Conservation (phyloP, 2,329 filamentous ascomycete species). For the Aulographum hederae region DNA sequence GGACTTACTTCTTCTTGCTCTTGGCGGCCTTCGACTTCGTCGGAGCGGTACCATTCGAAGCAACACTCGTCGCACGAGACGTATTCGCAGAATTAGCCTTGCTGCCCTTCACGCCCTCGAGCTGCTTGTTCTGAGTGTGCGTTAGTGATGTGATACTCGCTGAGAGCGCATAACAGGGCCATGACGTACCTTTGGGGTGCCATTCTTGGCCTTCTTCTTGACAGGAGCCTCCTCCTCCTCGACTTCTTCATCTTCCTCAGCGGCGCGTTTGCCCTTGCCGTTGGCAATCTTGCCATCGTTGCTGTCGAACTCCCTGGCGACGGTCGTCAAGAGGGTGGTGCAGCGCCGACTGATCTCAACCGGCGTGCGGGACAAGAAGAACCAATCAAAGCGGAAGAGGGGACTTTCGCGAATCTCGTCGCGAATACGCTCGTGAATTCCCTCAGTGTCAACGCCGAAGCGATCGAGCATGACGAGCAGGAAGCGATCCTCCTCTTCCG, state of each 20-base stretch:
- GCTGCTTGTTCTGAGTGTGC: slow-evolving; percentile 61
- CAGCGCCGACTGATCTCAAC: slow-evolving; percentile 84
- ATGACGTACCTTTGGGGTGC: slow-evolving; percentile 59
- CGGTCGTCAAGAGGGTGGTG: slow-evolving; percentile 83
- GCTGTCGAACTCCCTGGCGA: slow-evolving; percentile 77
- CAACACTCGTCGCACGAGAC: slow-evolving; percentile 77
- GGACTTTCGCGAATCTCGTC: slow-evolving; percentile 92
- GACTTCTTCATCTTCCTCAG: slow-evolving; percentile 72
- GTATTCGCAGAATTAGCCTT: slow-evolving; percentile 60
- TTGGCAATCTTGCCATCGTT: slow-evolving; percentile 28
- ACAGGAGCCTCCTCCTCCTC: slow-evolving; percentile 64
- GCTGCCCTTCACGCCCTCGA: slow-evolving; percentile 73
- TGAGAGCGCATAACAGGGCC: slow-evolving; percentile 4
- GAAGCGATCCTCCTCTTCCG: slow-evolving; percentile 94
- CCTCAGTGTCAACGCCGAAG: slow-evolving; percentile 79
- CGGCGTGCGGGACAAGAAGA: slow-evolving; percentile 88
- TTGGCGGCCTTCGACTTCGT: slow-evolving; percentile 28
- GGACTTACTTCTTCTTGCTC: slow-evolving; percentile 27
- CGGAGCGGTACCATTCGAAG: slow-evolving; percentile 46
- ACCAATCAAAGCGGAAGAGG: slow-evolving; percentile 97
- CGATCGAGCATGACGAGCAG: slow-evolving; percentile 83
- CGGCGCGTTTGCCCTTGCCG: slow-evolving; percentile 54
- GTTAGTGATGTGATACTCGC: slow-evolving; percentile 8
- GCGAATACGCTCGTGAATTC: slow-evolving; percentile 83
- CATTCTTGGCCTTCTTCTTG: slow-evolving; percentile 88